Percentiles rank a stretch among this genome's conserved stretches.
Evolutionary conservation across 2,329 filamentous ascomycete genomes (phyloP).

Genomic region (Geoglossum cookeanum): DNA sequence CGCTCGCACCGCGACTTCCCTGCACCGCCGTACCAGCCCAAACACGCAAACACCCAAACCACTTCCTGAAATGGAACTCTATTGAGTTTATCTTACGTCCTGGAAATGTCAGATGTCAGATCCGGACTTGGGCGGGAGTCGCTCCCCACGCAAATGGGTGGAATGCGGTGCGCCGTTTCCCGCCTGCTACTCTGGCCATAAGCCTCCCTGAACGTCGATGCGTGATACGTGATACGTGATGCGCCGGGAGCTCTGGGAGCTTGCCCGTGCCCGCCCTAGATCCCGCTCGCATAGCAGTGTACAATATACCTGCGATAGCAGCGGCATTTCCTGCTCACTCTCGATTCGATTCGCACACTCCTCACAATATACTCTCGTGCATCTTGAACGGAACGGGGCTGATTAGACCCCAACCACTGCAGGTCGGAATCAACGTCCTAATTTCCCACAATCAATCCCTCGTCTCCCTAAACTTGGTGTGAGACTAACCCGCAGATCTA

Average conservation of each 20-base stretch:
- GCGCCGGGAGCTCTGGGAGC: background rate
- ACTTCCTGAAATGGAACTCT: background rate
- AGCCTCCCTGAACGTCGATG: background rate
- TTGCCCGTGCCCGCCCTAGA: background rate
- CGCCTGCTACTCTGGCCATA: background rate
- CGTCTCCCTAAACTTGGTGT: background rate
- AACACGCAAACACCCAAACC: background rate
- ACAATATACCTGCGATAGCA: background rate
- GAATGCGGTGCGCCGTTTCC: too few species aligned
- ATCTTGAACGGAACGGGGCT: background rate
- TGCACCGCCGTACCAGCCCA: background rate
- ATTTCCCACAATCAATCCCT: background rate
- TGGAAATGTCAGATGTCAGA: background rate
- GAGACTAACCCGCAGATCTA: background rate
- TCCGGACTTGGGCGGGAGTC: background rate
- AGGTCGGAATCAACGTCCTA: background rate
- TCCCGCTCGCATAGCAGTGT: background rate
- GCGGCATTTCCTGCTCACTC: background rate
- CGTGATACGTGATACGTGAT: background rate
- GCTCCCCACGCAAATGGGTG: background rate
- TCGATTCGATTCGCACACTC: background rate
- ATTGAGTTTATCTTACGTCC: slow-evolving; percentile 3
- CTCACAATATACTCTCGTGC: background rate
- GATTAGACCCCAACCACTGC: background rate
- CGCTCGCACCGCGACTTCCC: background rate